Evolutionary conservation across 805 yeast genomes (phyloP), one percentile per base, ranked within the genome.

Genomic region (Zygotorulaspora danielsina): DNA sequence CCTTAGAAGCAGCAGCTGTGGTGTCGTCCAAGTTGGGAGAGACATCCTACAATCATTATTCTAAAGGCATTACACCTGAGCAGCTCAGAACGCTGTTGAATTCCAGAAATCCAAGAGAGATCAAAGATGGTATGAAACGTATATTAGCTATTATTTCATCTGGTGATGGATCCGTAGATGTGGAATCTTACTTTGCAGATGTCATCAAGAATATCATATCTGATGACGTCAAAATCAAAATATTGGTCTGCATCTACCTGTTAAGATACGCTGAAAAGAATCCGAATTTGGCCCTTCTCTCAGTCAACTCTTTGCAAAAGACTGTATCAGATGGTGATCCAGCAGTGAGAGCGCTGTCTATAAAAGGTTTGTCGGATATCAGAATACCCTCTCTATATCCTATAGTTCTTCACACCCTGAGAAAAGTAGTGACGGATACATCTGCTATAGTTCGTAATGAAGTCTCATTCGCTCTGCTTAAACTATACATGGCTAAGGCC

Each of bases 271-370:
- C 95, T 17, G 94, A 86, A 46, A 61, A 70, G 39, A 89, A 86
- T 50, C 96, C 93, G 7, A 95, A 89, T 58, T 73, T 85, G n/a
- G 93, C 97, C 2, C 71, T 93, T 15, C 69, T 93, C 32, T 79
- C 96, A 1, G 84, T 93, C 48, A 93, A 93, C 61, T 84, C 97
- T 1, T 84, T 93, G 34, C 98, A 93, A 60, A 87, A 84, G 61
- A 72, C 86, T 1, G 64, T 90, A 19, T 68, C 73, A 7, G 96
- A 87, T 51, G 77, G 78, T 48, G 74, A 73, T 44, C 82, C 94
- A 2, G 71, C 76, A 8, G 67, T 73, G 12, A 69, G 97, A 46
- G 75, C 89, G 2, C 67, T 85, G 40, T 81, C 95, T 0, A 73
- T 93, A 31, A 72, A 89, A 38, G 80, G 88, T 10, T 71, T 93